These are phyloP conservation scores for Blakeslea trispora DNA, from an alignment of 371 early-diverging fungal species.

Conservation along the genomic window DNA sequence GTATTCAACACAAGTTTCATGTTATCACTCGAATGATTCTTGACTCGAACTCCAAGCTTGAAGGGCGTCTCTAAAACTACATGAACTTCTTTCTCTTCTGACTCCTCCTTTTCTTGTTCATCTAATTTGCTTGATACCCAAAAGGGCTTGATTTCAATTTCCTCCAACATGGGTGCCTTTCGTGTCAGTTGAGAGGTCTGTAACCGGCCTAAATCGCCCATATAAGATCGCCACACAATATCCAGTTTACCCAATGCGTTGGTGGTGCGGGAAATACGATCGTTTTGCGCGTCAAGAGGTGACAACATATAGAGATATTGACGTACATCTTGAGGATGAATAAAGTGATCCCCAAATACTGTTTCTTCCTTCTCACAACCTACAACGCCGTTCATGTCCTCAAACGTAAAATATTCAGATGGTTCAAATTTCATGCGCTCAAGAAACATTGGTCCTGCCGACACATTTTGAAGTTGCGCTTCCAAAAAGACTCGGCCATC, in stretches of 20 bases:
- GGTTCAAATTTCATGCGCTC: slow-evolving; percentile 90
- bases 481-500: slow-evolving; percentile 87
- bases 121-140: slow-evolving; percentile 1
- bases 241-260: slow-evolving; percentile 91
- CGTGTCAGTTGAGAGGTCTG: slow-evolving; percentile 94
- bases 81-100: slow-evolving; percentile 32
- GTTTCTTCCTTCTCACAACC: slow-evolving; percentile 10
- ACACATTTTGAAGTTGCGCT: slow-evolving; percentile 91
- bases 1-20: slow-evolving; percentile 70
- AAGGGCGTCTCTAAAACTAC: slow-evolving; percentile 69
- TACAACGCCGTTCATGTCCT: slow-evolving; percentile 65
- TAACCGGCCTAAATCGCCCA: slow-evolving; percentile 86
- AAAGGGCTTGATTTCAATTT: slow-evolving; percentile 73
- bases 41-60: slow-evolving; percentile 56
- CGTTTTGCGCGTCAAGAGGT: slow-evolving; percentile 60
- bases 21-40: slow-evolving; percentile 59
- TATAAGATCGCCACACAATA: slow-evolving; percentile 88
- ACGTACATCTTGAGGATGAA: slow-evolving; percentile 80
- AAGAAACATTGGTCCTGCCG: slow-evolving; percentile 78
- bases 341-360: slow-evolving; percentile 64
- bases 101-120: no score
- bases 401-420: slow-evolving; percentile 65
- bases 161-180: slow-evolving; percentile 76
- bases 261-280: slow-evolving; percentile 68
- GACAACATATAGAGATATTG: slow-evolving; percentile 89